These are phyloP conservation scores for Alternaria conjuncta DNA, from an alignment of 2,329 filamentous ascomycete species.

Conservation along the genomic window DNA sequence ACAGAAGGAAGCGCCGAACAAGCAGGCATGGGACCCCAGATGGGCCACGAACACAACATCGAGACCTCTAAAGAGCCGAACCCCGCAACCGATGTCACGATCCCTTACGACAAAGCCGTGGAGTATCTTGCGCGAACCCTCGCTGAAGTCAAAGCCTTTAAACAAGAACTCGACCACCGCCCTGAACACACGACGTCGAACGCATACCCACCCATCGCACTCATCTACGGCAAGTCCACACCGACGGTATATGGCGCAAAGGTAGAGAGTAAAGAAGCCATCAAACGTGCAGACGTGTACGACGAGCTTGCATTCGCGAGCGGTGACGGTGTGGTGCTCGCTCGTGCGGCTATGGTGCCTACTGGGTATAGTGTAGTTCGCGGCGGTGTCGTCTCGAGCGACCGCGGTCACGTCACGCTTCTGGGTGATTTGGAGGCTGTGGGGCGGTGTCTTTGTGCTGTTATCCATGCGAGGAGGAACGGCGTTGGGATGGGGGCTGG, in stretches of 20 bases:
- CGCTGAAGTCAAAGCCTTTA: conserved; percentile 74
- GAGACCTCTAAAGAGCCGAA: conserved; percentile 29
- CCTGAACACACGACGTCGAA: conserved; percentile 68
- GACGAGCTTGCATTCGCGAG: conserved; percentile 86
- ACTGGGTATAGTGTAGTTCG: conserved; percentile 76
- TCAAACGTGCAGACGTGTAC: conserved; percentile 78
- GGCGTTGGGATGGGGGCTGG: conserved; percentile 71
- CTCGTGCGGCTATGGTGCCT: conserved; percentile 84
- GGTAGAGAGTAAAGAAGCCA: conserved; percentile 74
- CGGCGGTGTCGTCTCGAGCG: conserved; percentile 77
- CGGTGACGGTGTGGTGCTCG: conserved; percentile 88
- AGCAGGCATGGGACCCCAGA: conserved; percentile 56
- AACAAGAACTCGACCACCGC: conserved; percentile 71
- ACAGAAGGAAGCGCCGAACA: conserved; percentile 38
- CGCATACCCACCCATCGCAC: conserved; percentile 77
- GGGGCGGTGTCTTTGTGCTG: conserved; percentile 72
- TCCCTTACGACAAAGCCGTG: conserved; percentile 62
- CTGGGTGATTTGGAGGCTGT: conserved; percentile 84
- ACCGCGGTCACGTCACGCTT: conserved; percentile 86
- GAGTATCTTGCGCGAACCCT: conserved; percentile 79
- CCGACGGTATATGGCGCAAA: conserved; percentile 85
- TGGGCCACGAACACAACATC: conserved; percentile 47
- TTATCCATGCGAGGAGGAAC: conserved; percentile 71
- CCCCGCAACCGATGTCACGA: conserved; percentile 55
- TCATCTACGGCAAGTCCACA: conserved; percentile 85